phyloP scores from a whole-genome alignment of 345 rosid genomes.

The Lenwebbia sp. region DNA sequence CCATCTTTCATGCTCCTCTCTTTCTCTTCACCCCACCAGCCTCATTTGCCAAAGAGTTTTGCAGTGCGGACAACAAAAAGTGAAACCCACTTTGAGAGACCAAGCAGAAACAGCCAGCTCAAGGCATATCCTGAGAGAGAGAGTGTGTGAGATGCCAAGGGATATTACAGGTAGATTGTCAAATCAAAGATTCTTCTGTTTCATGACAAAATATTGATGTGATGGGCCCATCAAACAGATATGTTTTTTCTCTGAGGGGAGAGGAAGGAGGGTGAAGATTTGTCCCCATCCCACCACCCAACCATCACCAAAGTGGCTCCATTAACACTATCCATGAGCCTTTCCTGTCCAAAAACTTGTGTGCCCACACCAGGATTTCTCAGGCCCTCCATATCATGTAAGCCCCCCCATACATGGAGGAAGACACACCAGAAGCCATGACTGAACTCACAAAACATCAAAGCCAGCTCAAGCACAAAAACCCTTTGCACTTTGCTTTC shows the following conservation, averaged over 20 bases:
- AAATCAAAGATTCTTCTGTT: neutral
- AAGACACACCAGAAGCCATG: neutral
- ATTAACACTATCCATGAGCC: neutral
- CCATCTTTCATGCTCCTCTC: neutral
- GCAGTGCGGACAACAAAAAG: neutral
- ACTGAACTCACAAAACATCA: neutral
- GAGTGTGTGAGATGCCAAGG: neutral
- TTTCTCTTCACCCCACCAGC: neutral
- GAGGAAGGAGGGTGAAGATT: neutral
- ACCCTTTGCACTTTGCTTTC: neutral
- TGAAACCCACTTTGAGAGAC: neutral
- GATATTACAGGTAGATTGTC: neutral
- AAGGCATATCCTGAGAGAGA: neutral
- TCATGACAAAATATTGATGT: neutral
- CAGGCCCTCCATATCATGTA: neutral
- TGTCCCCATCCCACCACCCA: neutral
- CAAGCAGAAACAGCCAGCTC: neutral
- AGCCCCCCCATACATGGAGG: neutral
- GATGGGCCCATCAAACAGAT: neutral
- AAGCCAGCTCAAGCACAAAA: neutral
- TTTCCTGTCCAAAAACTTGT: neutral
- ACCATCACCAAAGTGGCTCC: neutral
- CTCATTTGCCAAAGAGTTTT: neutral
- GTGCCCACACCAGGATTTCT: neutral
- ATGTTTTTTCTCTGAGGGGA: neutral